phyloP scores from a whole-genome alignment of 208 protist species.

The Crithidia acanthocephali region DNA sequence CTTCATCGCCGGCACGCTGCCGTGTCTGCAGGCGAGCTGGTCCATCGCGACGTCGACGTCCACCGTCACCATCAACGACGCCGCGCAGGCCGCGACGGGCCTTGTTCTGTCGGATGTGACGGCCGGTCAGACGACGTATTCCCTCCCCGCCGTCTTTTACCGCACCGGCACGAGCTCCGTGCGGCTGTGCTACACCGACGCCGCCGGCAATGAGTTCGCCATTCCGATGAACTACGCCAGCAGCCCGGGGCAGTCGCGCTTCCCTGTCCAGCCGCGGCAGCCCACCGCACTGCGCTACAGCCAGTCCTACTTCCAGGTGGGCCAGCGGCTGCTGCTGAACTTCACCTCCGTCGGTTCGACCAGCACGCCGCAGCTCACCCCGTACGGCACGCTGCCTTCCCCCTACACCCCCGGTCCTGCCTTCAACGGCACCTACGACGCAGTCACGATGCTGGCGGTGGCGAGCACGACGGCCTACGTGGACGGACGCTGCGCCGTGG shows the following conservation, averaged over 20 bases:
- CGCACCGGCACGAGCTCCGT: constrained; percentile 54
- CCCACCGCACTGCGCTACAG: constrained; percentile 30
- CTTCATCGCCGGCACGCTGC: constrained; percentile 47
- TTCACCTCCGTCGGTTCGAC: constrained; percentile 33
- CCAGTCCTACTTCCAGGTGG: constrained; percentile 47
- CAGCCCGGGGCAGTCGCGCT: constrained; percentile 34
- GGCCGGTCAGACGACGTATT: constrained; percentile 31
- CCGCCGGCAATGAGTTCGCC: constrained; percentile 77
- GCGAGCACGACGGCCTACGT: constrained; percentile 43
- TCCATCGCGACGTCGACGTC: constrained; percentile 23
- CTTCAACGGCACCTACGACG: constrained; percentile 81
- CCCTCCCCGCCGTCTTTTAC: constrained; percentile 61
- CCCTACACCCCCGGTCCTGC: constrained; percentile 57
- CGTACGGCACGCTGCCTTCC: constrained; percentile 49
- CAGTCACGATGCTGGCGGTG: constrained; percentile 41
- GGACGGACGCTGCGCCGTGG: constrained; percentile 70
- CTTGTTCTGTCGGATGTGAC: constrained; percentile 31
- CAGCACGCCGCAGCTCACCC: constrained; percentile 34
- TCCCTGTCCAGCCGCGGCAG: constrained; percentile 51
- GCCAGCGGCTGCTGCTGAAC: constrained; percentile 71
- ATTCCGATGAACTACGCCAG: constrained; percentile 57
- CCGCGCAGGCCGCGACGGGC: constrained; percentile 43
- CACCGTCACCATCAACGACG: constrained; percentile 63
- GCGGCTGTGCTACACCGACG: constrained; percentile 85
- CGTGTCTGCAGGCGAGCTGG: constrained; percentile 53